Evolutionary conservation across 129 eudicot genomes (phyloP), one percentile per base, ranked within the genome.

Genomic region (Lactuca sativa): DNA sequence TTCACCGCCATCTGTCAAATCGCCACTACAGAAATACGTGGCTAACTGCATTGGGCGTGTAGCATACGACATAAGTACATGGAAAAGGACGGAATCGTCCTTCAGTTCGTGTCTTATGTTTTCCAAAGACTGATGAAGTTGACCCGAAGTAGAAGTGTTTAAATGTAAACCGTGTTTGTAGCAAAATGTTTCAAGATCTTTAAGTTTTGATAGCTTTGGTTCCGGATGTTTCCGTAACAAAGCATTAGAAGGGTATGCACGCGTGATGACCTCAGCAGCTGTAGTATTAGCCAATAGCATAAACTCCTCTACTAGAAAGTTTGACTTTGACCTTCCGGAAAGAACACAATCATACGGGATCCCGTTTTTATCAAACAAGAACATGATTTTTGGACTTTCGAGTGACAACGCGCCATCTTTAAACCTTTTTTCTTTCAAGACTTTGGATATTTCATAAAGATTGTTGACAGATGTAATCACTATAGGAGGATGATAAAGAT

Each of bases 231-330:
- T 90, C 30, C 97, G 78, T 80, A 93, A 72, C 62, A 93, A 68
- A 52, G 99, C 86, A 75, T 73, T 60, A 36, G 78, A 79, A 16
- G 99, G 99, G 68, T 87, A 93, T 30, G 97, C 92, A 69, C 92
- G 80, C 7, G 85, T 77, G 62, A 90, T 87, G 40, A 93, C 85
- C 76, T 93, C 97, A 54, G 99, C 99, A 58, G 83, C 95, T 11
- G 99, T 93, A 18, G 73, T 81, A 73, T 93, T 93, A 34, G 99
- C 97, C 85, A 93, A 78, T 65, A 90, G 87, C 95, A 93, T 93
- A 47, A 93, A 87, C 74, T 93, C 99, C 81, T 93, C 99, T 7
- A 93, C 93, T 33, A 93, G 86, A 62, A 78, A 81, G 70, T 93
- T 80, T 3, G 97, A 87, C 16, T 87, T 88, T 51, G 63, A 78